These are phyloP conservation scores for Zanthoxylum bungeanum DNA, from an alignment of 345 rosid genomes.

Conservation along the genomic window DNA sequence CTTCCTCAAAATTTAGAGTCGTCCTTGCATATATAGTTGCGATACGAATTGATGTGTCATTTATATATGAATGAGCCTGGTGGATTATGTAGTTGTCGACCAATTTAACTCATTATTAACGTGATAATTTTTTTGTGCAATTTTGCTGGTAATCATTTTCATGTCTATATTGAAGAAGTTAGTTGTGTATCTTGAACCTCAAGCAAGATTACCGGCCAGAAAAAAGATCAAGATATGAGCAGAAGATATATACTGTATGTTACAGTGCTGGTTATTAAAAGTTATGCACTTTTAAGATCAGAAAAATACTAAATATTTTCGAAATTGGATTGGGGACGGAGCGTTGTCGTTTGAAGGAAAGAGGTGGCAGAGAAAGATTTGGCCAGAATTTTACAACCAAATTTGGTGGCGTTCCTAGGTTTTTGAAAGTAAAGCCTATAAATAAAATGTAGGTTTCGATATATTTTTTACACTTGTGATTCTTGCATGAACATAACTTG, in stretches of 20 bases:
- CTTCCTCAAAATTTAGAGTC: too few relatives aligned
- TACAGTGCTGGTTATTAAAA: constrained; percentile 20
- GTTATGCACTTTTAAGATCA: constrained; percentile 40
- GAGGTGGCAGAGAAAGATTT: constrained; percentile 45
- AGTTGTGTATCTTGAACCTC: constrained; percentile 14
- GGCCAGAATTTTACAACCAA: constrained; percentile 46
- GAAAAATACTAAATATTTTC: constrained; percentile 33
- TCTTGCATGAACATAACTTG: too few relatives aligned
- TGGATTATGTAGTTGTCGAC: too few relatives aligned
- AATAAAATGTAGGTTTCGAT: too few relatives aligned
- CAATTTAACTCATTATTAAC: too few relatives aligned
- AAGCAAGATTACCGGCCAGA: not conserved
- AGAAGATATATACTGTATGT: constrained; percentile 2
- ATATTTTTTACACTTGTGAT: too few relatives aligned
- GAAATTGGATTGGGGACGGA: constrained; percentile 36
- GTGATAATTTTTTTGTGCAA: too few relatives aligned
- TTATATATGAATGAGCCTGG: too few relatives aligned
- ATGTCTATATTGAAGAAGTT: constrained; percentile 28
- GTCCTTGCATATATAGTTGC: too few relatives aligned
- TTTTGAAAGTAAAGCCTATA: constrained; percentile 44
- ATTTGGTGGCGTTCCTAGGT: constrained; percentile 43
- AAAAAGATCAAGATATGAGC: not conserved
- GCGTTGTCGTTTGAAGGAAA: constrained; percentile 41
- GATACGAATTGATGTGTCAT: too few relatives aligned
- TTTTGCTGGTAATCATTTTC: too few relatives aligned